Evolutionary conservation across 768 basidiomycete genomes (phyloP).

Genomic region (Solioccasus polychromus): DNA sequence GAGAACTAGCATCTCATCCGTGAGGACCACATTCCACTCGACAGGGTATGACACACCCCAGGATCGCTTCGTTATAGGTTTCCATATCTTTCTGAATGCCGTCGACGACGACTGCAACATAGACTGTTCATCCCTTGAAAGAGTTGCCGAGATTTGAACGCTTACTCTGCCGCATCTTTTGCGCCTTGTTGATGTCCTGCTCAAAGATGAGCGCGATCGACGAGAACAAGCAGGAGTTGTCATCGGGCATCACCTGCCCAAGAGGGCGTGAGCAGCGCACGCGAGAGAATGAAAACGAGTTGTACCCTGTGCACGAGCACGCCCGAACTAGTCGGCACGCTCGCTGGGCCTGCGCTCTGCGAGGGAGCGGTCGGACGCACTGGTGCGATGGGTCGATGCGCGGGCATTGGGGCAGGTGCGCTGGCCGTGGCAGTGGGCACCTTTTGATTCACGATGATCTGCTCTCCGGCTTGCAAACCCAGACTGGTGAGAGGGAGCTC

Average conservation of each 20-base stretch:
- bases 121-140: neutral
- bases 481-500: conserved; percentile 74
- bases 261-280: conserved; percentile 1
- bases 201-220: conserved; percentile 83
- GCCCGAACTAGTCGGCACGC: conserved; percentile 60
- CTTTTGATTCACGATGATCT: conserved; percentile 71
- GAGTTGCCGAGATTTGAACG: neutral
- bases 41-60: conserved; percentile 56
- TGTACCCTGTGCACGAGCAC: conserved; percentile 71
- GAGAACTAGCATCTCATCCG: conserved; percentile 37
- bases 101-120: conserved; percentile 71
- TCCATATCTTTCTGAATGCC: conserved; percentile 69
- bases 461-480: conserved; percentile 76
- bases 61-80: conserved; percentile 80
- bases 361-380: conserved; percentile 13
- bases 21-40: neutral
- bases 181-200: conserved; percentile 72
- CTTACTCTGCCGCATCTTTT: conserved; percentile 71
- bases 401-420: conserved; percentile 8
- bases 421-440: conserved; percentile 15
- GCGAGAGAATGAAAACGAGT: neutral
- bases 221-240: conserved; percentile 94
- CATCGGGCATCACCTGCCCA: conserved; percentile 83
- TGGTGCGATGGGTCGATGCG: conserved; percentile 14
- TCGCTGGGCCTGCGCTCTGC: conserved; percentile 44